These are phyloP conservation scores for Beta lomatogona DNA, from an alignment of 179 eudicot genomes.

Conservation along the genomic window DNA sequence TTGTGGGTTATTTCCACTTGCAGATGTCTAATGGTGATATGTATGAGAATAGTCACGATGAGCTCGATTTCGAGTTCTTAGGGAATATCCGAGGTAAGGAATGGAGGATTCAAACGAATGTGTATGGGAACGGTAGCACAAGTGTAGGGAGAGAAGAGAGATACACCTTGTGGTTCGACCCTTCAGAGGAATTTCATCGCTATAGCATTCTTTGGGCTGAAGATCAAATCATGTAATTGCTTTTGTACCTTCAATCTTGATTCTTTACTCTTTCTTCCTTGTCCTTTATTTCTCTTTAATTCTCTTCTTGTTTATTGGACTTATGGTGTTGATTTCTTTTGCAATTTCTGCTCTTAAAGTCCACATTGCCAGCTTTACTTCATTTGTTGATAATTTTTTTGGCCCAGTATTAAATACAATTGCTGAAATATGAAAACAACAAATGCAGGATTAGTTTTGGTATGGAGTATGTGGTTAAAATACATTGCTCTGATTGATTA, in stretches of 20 bases:
- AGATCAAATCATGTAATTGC: constrained; percentile 62
- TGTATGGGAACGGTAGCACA: constrained; percentile 96
- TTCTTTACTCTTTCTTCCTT: constrained; percentile 9
- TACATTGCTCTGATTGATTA: constrained; percentile 5
- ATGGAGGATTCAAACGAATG: constrained; percentile 92
- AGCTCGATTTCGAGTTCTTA: constrained; percentile 87
- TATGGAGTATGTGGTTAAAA: constrained; percentile 11
- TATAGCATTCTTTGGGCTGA: constrained; percentile 86
- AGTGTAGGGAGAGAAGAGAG: constrained; percentile 86
- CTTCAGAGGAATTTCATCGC: constrained; percentile 80
- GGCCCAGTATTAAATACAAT: background rate
- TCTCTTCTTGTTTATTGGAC: constrained; percentile 19
- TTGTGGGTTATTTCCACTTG: constrained; percentile 12
- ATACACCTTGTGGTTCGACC: constrained; percentile 92
- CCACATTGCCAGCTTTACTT: constrained; percentile 19
- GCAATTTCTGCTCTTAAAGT: background rate
- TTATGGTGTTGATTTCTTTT: background rate
- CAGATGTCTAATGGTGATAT: constrained; percentile 94
- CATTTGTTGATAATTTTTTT: constrained; percentile 4
- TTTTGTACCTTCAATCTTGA: constrained; percentile 5
- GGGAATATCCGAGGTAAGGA: constrained; percentile 91
- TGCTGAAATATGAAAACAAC: constrained; percentile 11
- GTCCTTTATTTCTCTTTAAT: constrained; percentile 11
- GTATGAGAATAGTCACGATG: constrained; percentile 80
- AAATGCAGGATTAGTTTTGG: constrained; percentile 16